A percentile compares a stretch with the other conserved stretches of the same genome.
Evolutionary conservation across 2,329 filamentous ascomycete species (phyloP).

Genomic region (Paraconiothyrium brasiliense): DNA sequence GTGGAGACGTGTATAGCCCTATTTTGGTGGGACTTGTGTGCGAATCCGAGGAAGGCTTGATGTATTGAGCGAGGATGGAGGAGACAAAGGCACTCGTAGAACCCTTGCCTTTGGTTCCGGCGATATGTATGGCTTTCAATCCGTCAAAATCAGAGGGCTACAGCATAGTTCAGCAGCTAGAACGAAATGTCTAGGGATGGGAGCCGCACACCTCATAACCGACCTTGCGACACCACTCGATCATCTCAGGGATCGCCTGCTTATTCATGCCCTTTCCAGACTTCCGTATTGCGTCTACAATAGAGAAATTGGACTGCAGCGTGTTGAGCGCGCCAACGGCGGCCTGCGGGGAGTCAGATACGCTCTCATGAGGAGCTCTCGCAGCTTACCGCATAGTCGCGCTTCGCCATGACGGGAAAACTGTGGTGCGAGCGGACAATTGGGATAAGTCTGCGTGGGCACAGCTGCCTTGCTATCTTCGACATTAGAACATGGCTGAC

Average conservation of each 20-base stretch:
- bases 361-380: neutral
- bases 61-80: conserved; percentile 75
- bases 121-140: conserved; percentile 78
- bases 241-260: conserved; percentile 81
- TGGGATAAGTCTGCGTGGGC: conserved; percentile 22
- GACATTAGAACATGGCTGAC: conserved; percentile 43
- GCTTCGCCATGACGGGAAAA: conserved; percentile 38
- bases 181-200: conserved; percentile 14
- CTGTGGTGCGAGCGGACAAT: conserved; percentile 29
- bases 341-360: conserved; percentile 56
- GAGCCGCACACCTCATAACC: conserved; percentile 73
- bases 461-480: conserved; percentile 32
- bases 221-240: conserved; percentile 77
- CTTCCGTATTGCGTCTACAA: conserved; percentile 80
- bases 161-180: conserved; percentile 19
- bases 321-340: conserved; percentile 79
- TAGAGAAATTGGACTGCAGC: conserved; percentile 80
- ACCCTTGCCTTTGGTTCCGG: conserved; percentile 94
- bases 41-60: conserved; percentile 48
- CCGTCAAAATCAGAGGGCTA: conserved; percentile 69
- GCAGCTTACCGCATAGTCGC: conserved; percentile 47
- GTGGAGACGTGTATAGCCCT: conserved; percentile 86
- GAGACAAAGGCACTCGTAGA: conserved; percentile 87
- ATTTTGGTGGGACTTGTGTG: conserved; percentile 62
- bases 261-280: conserved; percentile 78